Evolutionary conservation across 495 filamentous ascomycete species (phyloP).

Genomic region (Podospora comata): DNA sequence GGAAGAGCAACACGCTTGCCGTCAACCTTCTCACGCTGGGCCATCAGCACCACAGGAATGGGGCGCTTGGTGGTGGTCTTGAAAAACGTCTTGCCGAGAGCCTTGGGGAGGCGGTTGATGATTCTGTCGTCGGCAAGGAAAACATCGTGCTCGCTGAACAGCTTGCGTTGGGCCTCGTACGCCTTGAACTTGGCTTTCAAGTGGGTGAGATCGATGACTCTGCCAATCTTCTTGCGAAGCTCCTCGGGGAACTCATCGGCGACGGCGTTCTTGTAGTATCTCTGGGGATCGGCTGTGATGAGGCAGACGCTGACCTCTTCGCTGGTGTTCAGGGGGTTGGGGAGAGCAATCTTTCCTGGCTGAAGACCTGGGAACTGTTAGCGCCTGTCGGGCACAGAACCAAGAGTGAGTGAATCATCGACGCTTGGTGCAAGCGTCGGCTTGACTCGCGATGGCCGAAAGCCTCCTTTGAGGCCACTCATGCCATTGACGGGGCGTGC

Average conservation of each 20-base stretch:
- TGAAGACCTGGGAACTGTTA: slow-evolving; percentile 53
- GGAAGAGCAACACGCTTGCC: slow-evolving; percentile 60
- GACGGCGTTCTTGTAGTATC: slow-evolving; percentile 84
- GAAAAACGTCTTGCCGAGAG: slow-evolving; percentile 87
- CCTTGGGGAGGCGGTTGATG: slow-evolving; percentile 66
- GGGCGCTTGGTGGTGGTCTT: slow-evolving; percentile 74
- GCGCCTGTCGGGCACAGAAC: slow-evolving; percentile 49
- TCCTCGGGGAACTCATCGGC: slow-evolving; percentile 66
- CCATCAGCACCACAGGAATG: slow-evolving; percentile 72
- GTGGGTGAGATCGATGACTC: slow-evolving; percentile 79
- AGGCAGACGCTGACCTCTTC: slow-evolving; percentile 67
- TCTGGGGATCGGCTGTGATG: slow-evolving; percentile 71
- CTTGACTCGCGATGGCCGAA: neutral
- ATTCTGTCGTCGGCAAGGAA: slow-evolving; percentile 87
- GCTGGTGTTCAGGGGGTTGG: slow-evolving; percentile 66
- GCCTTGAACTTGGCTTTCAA: slow-evolving; percentile 79
- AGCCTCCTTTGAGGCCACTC: neutral
- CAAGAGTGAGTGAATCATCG: neutral
- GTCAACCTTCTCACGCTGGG: slow-evolving; percentile 59
- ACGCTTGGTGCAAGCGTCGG: neutral
- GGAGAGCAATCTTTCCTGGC: slow-evolving; percentile 58
- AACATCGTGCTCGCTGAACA: slow-evolving; percentile 77
- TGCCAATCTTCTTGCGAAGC: slow-evolving; percentile 67
- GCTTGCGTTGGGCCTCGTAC: slow-evolving; percentile 80
- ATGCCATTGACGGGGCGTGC: neutral